Percentiles rank a stretch among this genome's conserved stretches.
Conservation (phyloP, 768 basidiomycete species). For the Russula virescens region DNA sequence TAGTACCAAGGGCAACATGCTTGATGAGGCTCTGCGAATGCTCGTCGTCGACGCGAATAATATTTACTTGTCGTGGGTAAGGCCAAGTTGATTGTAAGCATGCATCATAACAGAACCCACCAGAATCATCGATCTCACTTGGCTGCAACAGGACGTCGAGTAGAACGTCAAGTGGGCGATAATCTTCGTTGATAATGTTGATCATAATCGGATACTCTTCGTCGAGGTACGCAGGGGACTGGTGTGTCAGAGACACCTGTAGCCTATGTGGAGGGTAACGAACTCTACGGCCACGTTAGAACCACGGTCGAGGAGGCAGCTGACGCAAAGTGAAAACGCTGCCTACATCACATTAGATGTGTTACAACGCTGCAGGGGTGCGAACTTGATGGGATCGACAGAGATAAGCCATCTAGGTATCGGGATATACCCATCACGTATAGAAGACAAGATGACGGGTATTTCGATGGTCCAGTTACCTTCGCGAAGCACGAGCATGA, state of each 20-base stretch:
- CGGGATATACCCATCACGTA: constrained; percentile 31
- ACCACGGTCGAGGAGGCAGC: constrained; percentile 9
- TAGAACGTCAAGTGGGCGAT: constrained; percentile 57
- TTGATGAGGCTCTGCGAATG: constrained; percentile 70
- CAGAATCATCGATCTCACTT: constrained; percentile 63
- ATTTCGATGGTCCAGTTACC: constrained; percentile 65
- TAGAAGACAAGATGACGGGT: constrained; percentile 42
- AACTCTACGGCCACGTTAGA: constrained; percentile 38
- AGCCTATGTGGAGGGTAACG: constrained; percentile 59
- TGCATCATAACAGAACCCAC: constrained; percentile 36
- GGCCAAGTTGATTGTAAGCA: not conserved
- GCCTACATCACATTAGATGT: constrained; percentile 45
- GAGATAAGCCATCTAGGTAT: constrained; percentile 53
- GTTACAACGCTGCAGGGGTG: constrained; percentile 45
- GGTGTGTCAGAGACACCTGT: constrained; percentile 49
- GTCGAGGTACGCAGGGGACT: constrained; percentile 68
- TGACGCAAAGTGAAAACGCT: not conserved
- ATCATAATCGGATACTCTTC: constrained; percentile 75
- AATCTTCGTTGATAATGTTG: constrained; percentile 66
- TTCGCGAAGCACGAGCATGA: constrained; percentile 50
- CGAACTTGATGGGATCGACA: constrained; percentile 46
- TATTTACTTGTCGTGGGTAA: constrained; percentile 43
- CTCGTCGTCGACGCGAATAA: constrained; percentile 55
- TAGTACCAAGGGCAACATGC: constrained; percentile 57
- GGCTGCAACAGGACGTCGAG: constrained; percentile 80